Evolutionary conservation across 106 monocot genomes (phyloP), one percentile per base, ranked within the genome.

Genomic region (Triglochin maritima): DNA sequence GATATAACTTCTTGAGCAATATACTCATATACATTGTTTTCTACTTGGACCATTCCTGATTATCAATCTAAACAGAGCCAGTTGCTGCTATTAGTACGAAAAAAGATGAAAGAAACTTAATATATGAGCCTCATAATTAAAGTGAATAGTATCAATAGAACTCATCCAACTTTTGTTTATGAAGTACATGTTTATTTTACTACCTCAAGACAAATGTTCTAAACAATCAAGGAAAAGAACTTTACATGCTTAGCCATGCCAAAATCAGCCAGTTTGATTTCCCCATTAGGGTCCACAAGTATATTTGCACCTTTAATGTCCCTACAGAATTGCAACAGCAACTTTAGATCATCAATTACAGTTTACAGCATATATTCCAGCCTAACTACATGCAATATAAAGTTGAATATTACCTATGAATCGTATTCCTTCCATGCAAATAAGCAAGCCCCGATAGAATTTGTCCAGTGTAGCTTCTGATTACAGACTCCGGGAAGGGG

Each of bases 191-290:
- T 52, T 52, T 52, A 52, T 52, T 3, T 43, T 4, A 42, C 7
- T 52, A 52, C 11, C 1, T 29, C 29, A 29, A 29, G 29, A 29
- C 29, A 29, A 29, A 29, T 29, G 29, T 29, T 29, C 29, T 29
- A 29, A 29, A 29, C 29, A 29, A 29, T 29, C 29, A 8, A 64
- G 49, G n/a, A 48, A 49, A 44, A 44, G 12, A 66, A 13, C 3
- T 6, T 11, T 92, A 99, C 98, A 92, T 92, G 92, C 81, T 92
- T 99, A 58, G 98, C 92, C 98, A 99, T 92, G 79, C 98, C 98
- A 78, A 99, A 99, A 68, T 99, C 98, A 66, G 98, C 98, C 75
- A 99, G 83, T 67, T 99, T 99, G 58, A 99, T 77, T 78, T 86
- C 86, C 7, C 98, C 98, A 67, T 88, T 92, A 44, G 98, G 82